phyloP scores from a whole-genome alignment of 305 asterid species.

The Ilex paraguariensis region DNA sequence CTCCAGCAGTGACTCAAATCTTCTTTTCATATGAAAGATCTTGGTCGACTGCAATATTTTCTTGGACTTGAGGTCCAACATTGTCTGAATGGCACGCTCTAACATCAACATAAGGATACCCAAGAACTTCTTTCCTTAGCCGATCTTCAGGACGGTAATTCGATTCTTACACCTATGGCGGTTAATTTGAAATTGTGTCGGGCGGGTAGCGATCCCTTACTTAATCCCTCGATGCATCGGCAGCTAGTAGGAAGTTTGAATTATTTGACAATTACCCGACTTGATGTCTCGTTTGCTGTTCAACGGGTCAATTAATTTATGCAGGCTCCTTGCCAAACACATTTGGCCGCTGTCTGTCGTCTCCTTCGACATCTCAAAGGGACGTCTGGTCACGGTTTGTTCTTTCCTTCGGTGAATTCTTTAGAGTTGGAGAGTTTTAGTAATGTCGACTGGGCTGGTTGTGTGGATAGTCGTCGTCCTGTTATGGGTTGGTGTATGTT shows the following conservation, averaged over 20 bases:
- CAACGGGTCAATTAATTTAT: not conserved
- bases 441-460: not conserved
- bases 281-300: not conserved
- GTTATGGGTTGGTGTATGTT: not conserved
- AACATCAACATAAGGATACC: not conserved
- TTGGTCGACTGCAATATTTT: not conserved
- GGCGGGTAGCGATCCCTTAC: not conserved
- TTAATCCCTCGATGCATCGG: not conserved
- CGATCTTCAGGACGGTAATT: not conserved
- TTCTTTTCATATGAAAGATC: not conserved
- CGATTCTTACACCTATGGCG: not conserved
- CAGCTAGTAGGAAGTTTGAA: not conserved
- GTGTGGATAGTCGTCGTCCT: not conserved
- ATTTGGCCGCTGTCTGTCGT: not conserved
- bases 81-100: not conserved
- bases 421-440: not conserved
- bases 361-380: not conserved
- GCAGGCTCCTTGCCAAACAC: not conserved
- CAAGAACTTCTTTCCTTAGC: not conserved
- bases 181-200: not conserved
- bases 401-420: not conserved
- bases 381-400: not conserved
- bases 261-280: not conserved
- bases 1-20: not conserved
- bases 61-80: not conserved